Base-by-base conservation (phyloP, 306 rosid species). In the Sindora glabra region DNA sequence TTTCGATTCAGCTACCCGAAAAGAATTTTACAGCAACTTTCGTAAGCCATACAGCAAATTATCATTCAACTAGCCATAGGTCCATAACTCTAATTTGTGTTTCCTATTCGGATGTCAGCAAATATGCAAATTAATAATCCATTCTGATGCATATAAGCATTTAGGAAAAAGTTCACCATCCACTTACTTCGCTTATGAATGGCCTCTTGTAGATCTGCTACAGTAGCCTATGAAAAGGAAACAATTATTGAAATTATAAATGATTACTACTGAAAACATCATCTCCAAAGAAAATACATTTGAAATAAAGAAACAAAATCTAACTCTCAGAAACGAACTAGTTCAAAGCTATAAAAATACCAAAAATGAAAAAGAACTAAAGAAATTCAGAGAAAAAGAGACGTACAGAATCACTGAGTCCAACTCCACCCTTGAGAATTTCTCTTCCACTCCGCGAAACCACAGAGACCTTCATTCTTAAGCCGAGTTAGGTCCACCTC, bases 191-290 rank as follows among this genome's bases (percentile, higher is more conserved):
- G 79, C 69, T 48, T 78, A 66, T 86, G 71, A 77, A 92, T 89
- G 25, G 80, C 99, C 67, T 71, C 89, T 76, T 92, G 99, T 59
- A 92, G 89, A 86, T 92, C 99, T 59, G 95, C 83, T 40, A 92
- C 95, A 22, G 89, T 86, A 71, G 90, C 99, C 99, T 92, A 62
- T 15, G 33, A 3, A 23, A 56, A 70, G 61, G 51, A 74, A 75
- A 68, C 32, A 42, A 46, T 49, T 16, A 17, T 24, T 37, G 44
- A 69, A 46, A 14, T 47, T 48, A 34, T 47, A 48, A 19, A 62
- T 59, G 50, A 46, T 53, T 57, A 72, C 65, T 41, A 44, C n/a
- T 23, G 25, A 27, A 60, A 60, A 19, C 41, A 40, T 49, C 29
- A 39, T 29, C 48, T 57, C 14, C 54, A 39, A 45, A 44, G 49